phyloP scores from a whole-genome alignment of 1,284 basidiomycete species.

The Trichosporon sp. region DNA sequence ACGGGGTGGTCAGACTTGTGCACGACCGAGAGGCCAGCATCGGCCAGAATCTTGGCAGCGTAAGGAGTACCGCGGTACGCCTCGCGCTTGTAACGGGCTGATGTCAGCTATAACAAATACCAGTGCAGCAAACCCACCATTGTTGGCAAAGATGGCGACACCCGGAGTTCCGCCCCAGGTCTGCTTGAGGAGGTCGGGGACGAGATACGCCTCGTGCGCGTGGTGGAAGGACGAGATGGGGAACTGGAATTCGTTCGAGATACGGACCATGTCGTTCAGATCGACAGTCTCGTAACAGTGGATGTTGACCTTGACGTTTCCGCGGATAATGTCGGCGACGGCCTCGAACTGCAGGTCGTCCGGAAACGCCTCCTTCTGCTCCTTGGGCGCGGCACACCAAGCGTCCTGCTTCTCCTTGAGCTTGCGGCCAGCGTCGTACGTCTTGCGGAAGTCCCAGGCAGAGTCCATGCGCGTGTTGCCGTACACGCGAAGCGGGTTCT shows the following conservation, averaged over 20 bases:
- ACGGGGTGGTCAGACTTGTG: conserved; percentile 67
- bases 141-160: conserved; percentile 72
- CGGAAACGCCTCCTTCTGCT: conserved; percentile 64
- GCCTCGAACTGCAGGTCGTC: conserved; percentile 80
- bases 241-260: conserved; percentile 72
- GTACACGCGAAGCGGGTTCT: conserved; percentile 61
- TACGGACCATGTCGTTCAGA: conserved; percentile 64
- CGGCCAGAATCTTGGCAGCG: conserved; percentile 74
- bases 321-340: conserved; percentile 79
- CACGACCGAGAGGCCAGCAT: conserved; percentile 72
- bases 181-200: conserved; percentile 67
- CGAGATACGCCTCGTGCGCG: conserved; percentile 79
- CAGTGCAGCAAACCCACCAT: conserved; percentile 33
- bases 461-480: conserved; percentile 62
- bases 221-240: conserved; percentile 38
- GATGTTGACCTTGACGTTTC: conserved; percentile 67
- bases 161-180: conserved; percentile 62
- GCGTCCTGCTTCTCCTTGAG: conserved; percentile 71
- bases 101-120: background rate
- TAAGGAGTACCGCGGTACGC: conserved; percentile 83
- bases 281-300: conserved; percentile 81
- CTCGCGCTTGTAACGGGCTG: conserved; percentile 71
- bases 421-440: conserved; percentile 72
- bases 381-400: conserved; percentile 65
- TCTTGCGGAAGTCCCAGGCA: conserved; percentile 63